A percentile compares a stretch with the other conserved stretches of the same genome.
Conservation (phyloP, 345 rosid genomes). For the Ceriops decandra region DNA sequence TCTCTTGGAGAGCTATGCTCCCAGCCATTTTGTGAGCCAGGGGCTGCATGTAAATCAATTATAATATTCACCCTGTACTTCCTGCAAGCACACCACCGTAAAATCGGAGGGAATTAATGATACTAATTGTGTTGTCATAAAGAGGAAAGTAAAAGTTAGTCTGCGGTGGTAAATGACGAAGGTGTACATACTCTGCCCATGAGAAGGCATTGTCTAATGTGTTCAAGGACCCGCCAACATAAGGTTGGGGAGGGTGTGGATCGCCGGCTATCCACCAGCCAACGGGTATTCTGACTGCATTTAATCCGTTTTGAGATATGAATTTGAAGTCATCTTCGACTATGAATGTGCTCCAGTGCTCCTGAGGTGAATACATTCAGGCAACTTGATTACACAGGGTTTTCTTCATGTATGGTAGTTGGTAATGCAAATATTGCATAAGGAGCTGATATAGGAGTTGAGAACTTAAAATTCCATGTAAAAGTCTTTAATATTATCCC, state of each 20-base stretch:
- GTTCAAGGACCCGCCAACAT: slow-evolving; percentile 52
- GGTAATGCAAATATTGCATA: no score
- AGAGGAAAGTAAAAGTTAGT: background rate
- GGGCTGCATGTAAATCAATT: slow-evolving; percentile 63
- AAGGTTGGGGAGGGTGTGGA: slow-evolving; percentile 50
- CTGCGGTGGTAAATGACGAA: background rate
- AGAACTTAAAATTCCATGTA: no score
- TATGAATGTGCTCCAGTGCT: slow-evolving; percentile 57
- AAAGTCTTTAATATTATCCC: no score
- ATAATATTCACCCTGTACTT: slow-evolving; percentile 42
- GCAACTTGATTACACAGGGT: background rate
- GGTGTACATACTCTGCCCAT: slow-evolving; percentile 47
- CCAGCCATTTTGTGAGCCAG: slow-evolving; percentile 55
- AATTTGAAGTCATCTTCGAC: slow-evolving; percentile 58
- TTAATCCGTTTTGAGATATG: slow-evolving; percentile 45
- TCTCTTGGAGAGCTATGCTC: slow-evolving; percentile 59
- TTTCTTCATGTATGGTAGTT: background rate
- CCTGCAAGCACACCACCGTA: slow-evolving; percentile 21
- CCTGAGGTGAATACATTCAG: slow-evolving; percentile 25
- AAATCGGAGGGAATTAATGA: background rate
- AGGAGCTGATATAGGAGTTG: no score
- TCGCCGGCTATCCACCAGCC: slow-evolving; percentile 74
- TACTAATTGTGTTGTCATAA: background rate
- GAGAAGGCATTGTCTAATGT: slow-evolving; percentile 55
- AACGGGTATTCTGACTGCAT: slow-evolving; percentile 58